phyloP scores from a whole-genome alignment of 331 rosid species.

The Pyracantha coccinea region DNA sequence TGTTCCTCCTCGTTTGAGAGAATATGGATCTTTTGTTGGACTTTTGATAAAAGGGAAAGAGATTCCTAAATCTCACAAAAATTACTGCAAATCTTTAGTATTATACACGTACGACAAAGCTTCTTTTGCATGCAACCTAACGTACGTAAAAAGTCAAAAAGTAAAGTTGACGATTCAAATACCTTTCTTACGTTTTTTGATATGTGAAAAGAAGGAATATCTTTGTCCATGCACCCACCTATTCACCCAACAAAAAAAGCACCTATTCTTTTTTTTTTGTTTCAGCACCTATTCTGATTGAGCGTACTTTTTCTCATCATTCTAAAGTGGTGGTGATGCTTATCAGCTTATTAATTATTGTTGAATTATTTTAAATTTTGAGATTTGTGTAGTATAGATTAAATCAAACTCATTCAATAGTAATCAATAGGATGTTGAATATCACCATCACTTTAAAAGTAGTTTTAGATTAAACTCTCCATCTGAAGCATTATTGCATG shows the following conservation, averaged over 20 bases:
- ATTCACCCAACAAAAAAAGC: too few relatives aligned
- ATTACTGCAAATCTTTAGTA: not conserved
- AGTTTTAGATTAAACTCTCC: not conserved
- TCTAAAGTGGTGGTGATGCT: too few relatives aligned
- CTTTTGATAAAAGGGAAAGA: not conserved
- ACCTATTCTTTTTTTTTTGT: too few relatives aligned
- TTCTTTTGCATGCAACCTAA: not conserved
- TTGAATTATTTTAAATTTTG: too few relatives aligned
- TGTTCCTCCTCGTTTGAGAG: not conserved
- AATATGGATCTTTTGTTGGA: not conserved
- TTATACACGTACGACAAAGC: not conserved
- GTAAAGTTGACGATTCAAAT: not conserved
- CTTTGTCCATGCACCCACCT: too few relatives aligned
- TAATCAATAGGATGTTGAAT: too few relatives aligned
- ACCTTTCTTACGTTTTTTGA: not conserved
- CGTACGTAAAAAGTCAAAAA: slow-evolving; percentile 2
- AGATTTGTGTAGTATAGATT: too few relatives aligned
- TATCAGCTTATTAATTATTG: too few relatives aligned
- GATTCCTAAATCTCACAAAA: not conserved
- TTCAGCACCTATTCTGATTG: too few relatives aligned
- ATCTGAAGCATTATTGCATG: not conserved
- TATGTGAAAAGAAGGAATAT: not conserved
- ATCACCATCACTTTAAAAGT: too few relatives aligned
- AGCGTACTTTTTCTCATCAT: too few relatives aligned
- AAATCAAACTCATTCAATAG: too few relatives aligned